phyloP scores from a whole-genome alignment of 352 stramenopile species.

The Pythium plurisporium region DNA sequence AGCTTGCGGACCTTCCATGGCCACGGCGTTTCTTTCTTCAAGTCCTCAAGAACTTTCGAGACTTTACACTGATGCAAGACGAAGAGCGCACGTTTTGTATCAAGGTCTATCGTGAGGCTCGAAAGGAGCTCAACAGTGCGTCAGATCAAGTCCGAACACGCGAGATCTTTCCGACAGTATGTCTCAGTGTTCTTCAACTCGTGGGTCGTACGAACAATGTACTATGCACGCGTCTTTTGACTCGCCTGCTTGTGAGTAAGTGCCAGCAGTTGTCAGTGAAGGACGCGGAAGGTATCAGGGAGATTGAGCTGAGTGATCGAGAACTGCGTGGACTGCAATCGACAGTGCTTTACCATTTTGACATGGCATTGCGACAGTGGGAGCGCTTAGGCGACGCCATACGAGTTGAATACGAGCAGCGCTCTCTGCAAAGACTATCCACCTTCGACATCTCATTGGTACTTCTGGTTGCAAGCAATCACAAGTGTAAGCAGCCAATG shows the following conservation, averaged over 20 bases:
- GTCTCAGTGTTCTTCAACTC: conserved; percentile 39
- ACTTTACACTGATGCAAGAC: conserved; percentile 27
- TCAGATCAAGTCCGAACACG: conserved; percentile 19
- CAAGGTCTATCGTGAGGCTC: conserved; percentile 37
- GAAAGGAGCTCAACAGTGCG: conserved; percentile 25
- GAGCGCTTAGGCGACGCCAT: conserved; percentile 34
- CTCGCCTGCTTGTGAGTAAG: conserved; percentile 34
- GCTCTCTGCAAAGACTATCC: conserved; percentile 21
- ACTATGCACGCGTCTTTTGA: conserved; percentile 34
- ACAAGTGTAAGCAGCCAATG: conserved; percentile 26
- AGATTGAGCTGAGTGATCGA: conserved; percentile 6
- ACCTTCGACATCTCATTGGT: conserved; percentile 43
- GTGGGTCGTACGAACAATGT: conserved; percentile 24
- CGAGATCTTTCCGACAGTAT: conserved; percentile 35
- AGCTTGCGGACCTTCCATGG: conserved; percentile 33
- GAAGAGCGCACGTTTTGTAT: conserved; percentile 35
- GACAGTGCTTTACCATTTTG: conserved; percentile 54
- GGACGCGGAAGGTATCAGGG: not conserved
- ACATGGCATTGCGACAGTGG: conserved; percentile 45
- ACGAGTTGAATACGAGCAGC: conserved; percentile 34
- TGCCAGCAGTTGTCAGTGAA: conserved; percentile 19
- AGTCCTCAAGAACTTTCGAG: conserved; percentile 44
- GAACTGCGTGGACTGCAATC: conserved; percentile 36
- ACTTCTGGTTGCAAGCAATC: conserved; percentile 33
- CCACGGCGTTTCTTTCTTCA: conserved; percentile 45